A percentile compares a stretch with the other conserved stretches of the same genome.
Evolutionary conservation across 1,284 basidiomycete genomes (phyloP).

Genomic region (Pseudozyma thailandica): DNA sequence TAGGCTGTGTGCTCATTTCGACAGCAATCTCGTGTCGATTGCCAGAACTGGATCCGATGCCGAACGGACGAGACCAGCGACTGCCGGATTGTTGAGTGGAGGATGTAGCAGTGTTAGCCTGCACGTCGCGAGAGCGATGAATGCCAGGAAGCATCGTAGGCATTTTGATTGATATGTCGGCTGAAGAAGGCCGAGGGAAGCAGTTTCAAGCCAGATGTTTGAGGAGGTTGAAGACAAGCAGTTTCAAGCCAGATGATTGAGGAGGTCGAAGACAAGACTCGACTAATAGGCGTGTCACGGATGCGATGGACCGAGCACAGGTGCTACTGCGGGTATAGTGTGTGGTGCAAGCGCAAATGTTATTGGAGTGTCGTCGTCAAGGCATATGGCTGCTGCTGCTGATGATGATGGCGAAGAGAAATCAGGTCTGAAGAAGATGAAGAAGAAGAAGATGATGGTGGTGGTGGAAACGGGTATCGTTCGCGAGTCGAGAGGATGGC

Average conservation of each 20-base stretch:
- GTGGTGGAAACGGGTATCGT: not conserved
- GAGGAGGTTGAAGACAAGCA: too few species aligned
- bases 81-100: conserved; percentile 4
- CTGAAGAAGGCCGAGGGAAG: not conserved
- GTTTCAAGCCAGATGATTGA: too few species aligned
- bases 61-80: conserved; percentile 29
- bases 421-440: too few species aligned
- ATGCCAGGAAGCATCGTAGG: conserved; percentile 31
- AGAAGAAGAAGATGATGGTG: not conserved
- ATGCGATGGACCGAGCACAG: too few species aligned
- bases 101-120: conserved; percentile 15
- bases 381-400: too few species aligned
- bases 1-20: conserved; percentile 25
- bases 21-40: conserved; percentile 10
- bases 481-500: not conserved
- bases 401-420: too few species aligned
- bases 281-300: too few species aligned
- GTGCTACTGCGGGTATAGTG: too few species aligned
- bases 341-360: too few species aligned
- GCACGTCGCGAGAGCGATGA: conserved; percentile 26
- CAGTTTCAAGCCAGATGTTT: too few species aligned
- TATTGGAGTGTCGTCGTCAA: too few species aligned
- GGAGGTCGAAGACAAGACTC: too few species aligned
- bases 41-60: conserved; percentile 5
- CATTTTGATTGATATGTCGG: conserved; percentile 9